A percentile compares a stretch with the other conserved stretches of the same genome.
These are phyloP conservation scores for Prunus salicina DNA, from an alignment of 306 rosid species.

Conservation along the genomic window DNA sequence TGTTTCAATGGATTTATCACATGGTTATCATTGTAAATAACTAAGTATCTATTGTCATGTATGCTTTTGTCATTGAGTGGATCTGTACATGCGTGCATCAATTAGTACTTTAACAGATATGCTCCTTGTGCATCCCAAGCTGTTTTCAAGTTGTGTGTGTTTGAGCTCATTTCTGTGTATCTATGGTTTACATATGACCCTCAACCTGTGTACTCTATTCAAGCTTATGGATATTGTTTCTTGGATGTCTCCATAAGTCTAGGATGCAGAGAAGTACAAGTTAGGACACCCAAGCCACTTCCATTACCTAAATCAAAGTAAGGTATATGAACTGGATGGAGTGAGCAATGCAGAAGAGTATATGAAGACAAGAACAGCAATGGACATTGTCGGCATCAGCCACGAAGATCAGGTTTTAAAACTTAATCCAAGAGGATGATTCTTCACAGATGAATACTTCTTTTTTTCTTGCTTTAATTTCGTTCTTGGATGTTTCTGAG, in stretches of 20 bases:
- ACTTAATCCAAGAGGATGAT: conserved; percentile 14
- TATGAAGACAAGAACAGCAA: conserved; percentile 81
- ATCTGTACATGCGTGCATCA: not conserved
- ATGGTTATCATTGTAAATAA: not conserved
- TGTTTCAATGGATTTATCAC: not conserved
- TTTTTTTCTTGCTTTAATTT: not conserved
- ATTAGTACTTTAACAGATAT: too few species aligned
- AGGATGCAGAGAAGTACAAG: conserved; percentile 90
- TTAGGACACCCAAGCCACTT: conserved; percentile 81
- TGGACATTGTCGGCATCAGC: conserved; percentile 92
- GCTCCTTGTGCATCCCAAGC: not conserved
- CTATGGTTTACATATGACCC: conserved; percentile 14
- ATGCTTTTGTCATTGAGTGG: not conserved
- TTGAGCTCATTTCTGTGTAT: not conserved
- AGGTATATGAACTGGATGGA: conserved; percentile 80
- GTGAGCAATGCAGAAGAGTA: conserved; percentile 87
- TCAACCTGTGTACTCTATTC: not conserved
- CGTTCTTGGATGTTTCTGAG: not conserved
- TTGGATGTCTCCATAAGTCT: conserved; percentile 28
- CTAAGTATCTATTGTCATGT: not conserved
- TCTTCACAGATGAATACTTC: conserved; percentile 10
- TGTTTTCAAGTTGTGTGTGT: not conserved
- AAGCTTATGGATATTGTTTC: conserved; percentile 18
- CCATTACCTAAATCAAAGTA: conserved; percentile 92
- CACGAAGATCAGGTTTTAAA: conserved; percentile 72